Conservation (phyloP, 2,329 filamentous ascomycete genomes). For the Fusarium tuaranense region DNA sequence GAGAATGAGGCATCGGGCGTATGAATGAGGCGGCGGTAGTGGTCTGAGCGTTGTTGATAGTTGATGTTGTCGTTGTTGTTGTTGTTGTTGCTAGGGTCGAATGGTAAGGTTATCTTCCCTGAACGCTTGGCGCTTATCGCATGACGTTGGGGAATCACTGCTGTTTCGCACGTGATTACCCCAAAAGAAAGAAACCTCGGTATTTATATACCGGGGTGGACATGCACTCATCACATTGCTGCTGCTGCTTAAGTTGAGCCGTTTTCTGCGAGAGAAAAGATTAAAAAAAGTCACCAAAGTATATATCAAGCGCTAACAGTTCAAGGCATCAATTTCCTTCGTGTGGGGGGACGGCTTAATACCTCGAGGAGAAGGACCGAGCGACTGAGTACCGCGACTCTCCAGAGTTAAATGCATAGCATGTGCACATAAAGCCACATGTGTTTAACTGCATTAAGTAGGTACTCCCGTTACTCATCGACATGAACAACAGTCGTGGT, state of each 20-base stretch:
- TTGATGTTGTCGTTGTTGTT: background rate
- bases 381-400: background rate
- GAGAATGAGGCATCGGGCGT: background rate
- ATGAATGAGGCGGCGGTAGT: background rate
- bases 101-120: background rate
- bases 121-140: background rate
- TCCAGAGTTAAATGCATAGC: background rate
- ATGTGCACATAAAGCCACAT: background rate
- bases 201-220: background rate
- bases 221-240: background rate
- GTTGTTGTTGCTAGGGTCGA: background rate
- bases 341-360: background rate
- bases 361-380: background rate
- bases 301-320: background rate
- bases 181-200: background rate
- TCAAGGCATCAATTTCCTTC: background rate
- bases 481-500: background rate
- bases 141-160: background rate
- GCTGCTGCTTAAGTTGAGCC: background rate
- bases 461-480: background rate
- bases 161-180: background rate
- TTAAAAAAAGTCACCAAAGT: background rate
- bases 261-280: background rate
- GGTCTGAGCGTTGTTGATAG: background rate
- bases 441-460: background rate